Evolutionary conservation across 306 rosid genomes (phyloP).

Genomic region (Lathyrus tuberosus): DNA sequence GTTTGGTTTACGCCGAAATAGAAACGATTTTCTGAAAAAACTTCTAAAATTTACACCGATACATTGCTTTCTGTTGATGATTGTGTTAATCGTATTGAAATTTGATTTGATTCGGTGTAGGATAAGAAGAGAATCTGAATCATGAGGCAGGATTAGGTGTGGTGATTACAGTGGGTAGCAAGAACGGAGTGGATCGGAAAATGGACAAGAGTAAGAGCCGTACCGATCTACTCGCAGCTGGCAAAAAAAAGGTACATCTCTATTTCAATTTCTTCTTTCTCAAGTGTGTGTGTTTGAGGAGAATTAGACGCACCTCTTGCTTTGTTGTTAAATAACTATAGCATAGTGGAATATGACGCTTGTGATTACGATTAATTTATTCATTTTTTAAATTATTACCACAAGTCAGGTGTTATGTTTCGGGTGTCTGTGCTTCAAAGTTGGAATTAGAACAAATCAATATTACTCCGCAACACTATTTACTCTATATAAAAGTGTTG

Average conservation of each 20-base stretch:
- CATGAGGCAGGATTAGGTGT: conserved; percentile 44
- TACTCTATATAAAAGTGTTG: background rate
- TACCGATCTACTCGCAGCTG: conserved; percentile 94
- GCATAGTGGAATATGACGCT: background rate
- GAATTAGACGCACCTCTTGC: background rate
- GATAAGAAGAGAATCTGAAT: conserved; percentile 44
- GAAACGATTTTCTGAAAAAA: background rate
- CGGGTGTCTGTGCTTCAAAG: too few relatives aligned
- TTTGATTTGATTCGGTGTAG: conserved; percentile 35
- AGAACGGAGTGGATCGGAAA: conserved; percentile 66
- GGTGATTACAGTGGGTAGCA: conserved; percentile 53
- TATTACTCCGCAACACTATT: background rate
- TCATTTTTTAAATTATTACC: too few relatives aligned
- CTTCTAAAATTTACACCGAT: background rate
- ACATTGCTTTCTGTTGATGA: conserved; percentile 10
- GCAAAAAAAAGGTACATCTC: conserved; percentile 67
- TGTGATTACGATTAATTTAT: too few relatives aligned
- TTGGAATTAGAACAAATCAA: background rate
- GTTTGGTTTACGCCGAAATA: background rate
- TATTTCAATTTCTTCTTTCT: conserved; percentile 29
- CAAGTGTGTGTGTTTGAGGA: background rate
- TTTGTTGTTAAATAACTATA: background rate
- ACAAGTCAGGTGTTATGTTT: too few relatives aligned
- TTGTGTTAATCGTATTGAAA: conserved; percentile 15
- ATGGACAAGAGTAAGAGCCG: conserved; percentile 90